Percentiles rank a stretch among this genome's conserved stretches.
Evolutionary conservation across 805 yeast species (phyloP).

Genomic region (Clavispora asparagi): DNA sequence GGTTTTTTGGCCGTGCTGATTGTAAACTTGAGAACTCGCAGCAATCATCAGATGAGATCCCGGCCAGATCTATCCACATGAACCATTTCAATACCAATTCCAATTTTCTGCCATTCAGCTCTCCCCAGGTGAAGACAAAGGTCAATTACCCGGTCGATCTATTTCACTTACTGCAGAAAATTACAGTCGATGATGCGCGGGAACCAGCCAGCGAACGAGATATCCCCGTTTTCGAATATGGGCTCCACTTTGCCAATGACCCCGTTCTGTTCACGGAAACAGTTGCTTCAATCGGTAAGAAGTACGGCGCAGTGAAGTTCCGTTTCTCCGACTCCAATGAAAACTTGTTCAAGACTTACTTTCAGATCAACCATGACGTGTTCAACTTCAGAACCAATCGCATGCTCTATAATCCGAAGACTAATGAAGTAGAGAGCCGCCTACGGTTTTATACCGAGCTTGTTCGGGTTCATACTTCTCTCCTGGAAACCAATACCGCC

Average conservation of each 20-base stretch:
- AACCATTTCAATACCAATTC: slow-evolving; percentile 16
- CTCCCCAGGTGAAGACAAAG: slow-evolving; percentile 41
- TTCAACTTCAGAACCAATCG: slow-evolving; percentile 50
- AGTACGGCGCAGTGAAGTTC: slow-evolving; percentile 72
- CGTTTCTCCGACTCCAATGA: slow-evolving; percentile 46
- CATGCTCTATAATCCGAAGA: slow-evolving; percentile 41
- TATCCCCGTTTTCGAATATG: slow-evolving; percentile 52
- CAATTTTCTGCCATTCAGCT: slow-evolving; percentile 40
- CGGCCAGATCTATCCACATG: slow-evolving; percentile 5
- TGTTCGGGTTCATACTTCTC: slow-evolving; percentile 33
- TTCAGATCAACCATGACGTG: slow-evolving; percentile 39
- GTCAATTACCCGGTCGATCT: slow-evolving; percentile 41
- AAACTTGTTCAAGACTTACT: slow-evolving; percentile 14
- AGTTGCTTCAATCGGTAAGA: slow-evolving; percentile 44
- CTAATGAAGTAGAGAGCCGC: slow-evolving; percentile 39
- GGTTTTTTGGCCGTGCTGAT: slow-evolving; percentile 4
- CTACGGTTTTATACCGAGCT: slow-evolving; percentile 45
- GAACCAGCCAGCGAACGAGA: slow-evolving; percentile 11
- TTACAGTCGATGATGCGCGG: slow-evolving; percentile 3
- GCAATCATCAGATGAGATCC: neutral
- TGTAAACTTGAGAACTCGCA: neutral
- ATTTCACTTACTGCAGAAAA: slow-evolving; percentile 29
- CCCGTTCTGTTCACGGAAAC: slow-evolving; percentile 65
- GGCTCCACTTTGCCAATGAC: slow-evolving; percentile 47
- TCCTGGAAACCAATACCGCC: neutral